Conservation (phyloP, 768 basidiomycete genomes). For the Stropharia rugosoannulata region DNA sequence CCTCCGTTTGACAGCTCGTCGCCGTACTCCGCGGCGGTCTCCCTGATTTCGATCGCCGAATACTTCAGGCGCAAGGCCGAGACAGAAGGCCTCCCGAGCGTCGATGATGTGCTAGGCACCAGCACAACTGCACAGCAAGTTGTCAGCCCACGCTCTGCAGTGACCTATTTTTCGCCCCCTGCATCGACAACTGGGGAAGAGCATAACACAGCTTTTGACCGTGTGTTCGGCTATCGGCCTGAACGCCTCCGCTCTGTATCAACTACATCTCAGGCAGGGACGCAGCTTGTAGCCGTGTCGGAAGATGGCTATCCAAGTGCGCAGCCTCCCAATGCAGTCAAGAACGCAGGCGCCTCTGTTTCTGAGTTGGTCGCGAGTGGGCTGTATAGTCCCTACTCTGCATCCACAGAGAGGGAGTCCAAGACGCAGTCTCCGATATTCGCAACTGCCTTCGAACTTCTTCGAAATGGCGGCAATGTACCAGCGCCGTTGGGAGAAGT, state of each 20-base stretch:
- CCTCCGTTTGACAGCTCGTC: background rate
- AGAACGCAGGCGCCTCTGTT: too few species aligned
- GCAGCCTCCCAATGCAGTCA: background rate
- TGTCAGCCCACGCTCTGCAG: constrained; percentile 10
- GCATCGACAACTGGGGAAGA: background rate
- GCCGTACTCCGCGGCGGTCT: constrained; percentile 3
- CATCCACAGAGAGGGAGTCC: too few species aligned
- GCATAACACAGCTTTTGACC: background rate
- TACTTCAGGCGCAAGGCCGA: constrained; percentile 17
- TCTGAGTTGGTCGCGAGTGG: too few species aligned
- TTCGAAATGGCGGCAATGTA: too few species aligned
- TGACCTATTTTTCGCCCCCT: constrained; percentile 14
- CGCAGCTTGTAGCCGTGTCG: background rate
- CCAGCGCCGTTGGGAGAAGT: too few species aligned
- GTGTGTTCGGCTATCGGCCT: too few species aligned
- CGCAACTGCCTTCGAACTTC: too few species aligned
- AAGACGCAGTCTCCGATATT: too few species aligned
- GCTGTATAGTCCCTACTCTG: too few species aligned
- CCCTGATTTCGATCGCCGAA: constrained; percentile 15
- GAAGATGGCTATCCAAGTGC: background rate
- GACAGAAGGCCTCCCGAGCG: background rate
- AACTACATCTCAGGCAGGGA: too few species aligned
- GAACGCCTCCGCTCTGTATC: too few species aligned
- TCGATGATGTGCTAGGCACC: background rate
- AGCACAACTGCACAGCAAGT: background rate